Conservation (phyloP, 73 alveolate genomes). For the Symbiodinium natans region DNA sequence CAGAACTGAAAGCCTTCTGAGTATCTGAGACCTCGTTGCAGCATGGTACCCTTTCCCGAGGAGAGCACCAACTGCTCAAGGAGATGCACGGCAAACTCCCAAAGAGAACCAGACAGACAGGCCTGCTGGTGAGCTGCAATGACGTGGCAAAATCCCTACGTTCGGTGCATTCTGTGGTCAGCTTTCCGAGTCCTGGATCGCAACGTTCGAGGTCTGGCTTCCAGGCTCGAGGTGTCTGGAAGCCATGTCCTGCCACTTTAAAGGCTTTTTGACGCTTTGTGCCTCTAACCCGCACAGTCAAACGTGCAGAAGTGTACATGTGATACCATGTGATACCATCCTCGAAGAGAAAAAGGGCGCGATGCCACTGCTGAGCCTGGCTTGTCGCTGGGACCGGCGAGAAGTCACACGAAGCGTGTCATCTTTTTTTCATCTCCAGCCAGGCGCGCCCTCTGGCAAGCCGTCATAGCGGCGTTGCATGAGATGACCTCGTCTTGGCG, state of each 20-base stretch:
- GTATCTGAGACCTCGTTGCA: too few species aligned
- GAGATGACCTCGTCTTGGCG: neutral
- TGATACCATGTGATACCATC: neutral
- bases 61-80: neutral
- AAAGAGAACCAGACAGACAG: neutral
- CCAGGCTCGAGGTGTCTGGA: neutral
- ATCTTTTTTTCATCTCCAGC: neutral
- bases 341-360: neutral
- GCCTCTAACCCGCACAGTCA: too few species aligned
- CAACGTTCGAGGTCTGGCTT: neutral
- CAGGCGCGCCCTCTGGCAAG: neutral
- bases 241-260: slow-evolving; percentile 11
- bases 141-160: too few species aligned
- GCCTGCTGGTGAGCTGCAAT: neutral
- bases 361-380: neutral
- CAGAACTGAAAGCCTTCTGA: neutral
- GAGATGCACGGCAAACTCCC: slow-evolving; percentile 1
- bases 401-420: neutral
- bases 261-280: too few species aligned
- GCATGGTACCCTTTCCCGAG: too few species aligned
- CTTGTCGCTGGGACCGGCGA: neutral
- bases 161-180: too few species aligned
- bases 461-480: neutral
- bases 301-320: neutral
- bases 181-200: neutral